phyloP scores from a whole-genome alignment of 345 rosid species.

The Citrus australasica region DNA sequence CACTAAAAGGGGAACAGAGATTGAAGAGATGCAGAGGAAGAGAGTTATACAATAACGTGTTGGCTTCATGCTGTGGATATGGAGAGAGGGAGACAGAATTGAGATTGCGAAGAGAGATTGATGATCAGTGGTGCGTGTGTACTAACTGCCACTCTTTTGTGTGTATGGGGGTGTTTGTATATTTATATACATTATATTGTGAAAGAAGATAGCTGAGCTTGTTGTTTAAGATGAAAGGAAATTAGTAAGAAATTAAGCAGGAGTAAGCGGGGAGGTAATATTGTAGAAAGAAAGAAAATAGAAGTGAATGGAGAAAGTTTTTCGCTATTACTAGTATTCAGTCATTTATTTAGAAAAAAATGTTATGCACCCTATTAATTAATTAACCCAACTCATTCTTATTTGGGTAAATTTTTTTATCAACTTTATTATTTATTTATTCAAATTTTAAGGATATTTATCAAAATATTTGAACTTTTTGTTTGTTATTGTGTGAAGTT shows the following conservation, averaged over 20 bases:
- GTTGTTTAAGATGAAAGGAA: not conserved
- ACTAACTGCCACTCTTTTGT: no score
- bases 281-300: not conserved
- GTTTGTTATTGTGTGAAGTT: no score
- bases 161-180: not conserved
- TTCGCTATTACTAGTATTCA: not conserved
- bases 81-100: not conserved
- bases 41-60: constrained; percentile 4
- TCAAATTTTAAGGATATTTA: no score
- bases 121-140: not conserved
- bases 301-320: not conserved
- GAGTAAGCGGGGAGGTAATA: not conserved
- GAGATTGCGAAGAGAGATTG: not conserved
- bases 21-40: constrained; percentile 15
- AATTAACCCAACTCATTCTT: no score
- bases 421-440: no score
- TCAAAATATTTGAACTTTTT: no score
- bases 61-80: constrained; percentile 23
- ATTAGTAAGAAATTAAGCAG: not conserved
- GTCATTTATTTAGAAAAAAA: not conserved
- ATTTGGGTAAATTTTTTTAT: no score
- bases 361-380: no score
- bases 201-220: not conserved
- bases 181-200: not conserved
- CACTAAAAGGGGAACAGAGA: constrained; percentile 29